Conservation (phyloP, 176 grass and related monocot genomes). For the Oryza coarctata region DNA sequence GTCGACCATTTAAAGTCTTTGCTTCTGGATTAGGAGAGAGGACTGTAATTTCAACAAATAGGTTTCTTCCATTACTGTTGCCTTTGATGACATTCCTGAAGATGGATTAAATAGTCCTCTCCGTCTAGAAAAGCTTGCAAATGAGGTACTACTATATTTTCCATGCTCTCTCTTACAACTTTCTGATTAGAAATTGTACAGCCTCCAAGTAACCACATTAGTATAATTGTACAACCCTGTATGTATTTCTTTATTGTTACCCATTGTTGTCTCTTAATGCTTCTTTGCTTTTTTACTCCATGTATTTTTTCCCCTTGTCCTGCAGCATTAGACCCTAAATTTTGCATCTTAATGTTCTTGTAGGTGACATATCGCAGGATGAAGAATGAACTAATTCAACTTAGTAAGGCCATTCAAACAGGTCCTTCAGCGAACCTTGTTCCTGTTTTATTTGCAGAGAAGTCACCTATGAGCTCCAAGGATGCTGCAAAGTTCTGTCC, state of each 20-base stretch:
- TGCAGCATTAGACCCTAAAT: constrained; percentile 10
- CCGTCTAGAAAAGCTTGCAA: constrained; percentile 92
- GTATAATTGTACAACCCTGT: neutral
- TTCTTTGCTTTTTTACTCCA: neutral
- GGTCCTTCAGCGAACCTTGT: constrained; percentile 80
- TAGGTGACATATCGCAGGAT: constrained; percentile 94
- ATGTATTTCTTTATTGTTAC: neutral
- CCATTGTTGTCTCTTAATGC: neutral
- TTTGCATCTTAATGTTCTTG: constrained; percentile 39
- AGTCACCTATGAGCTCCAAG: constrained; percentile 58
- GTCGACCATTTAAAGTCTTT: neutral
- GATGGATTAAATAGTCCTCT: constrained; percentile 94
- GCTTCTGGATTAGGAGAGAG: neutral
- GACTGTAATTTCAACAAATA: constrained; percentile 38
- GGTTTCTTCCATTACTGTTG: constrained; percentile 89
- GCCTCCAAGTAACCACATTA: neutral
- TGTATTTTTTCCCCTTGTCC: neutral
- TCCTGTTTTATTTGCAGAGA: constrained; percentile 95
- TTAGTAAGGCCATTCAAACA: constrained; percentile 69
- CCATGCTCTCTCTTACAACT: neutral
- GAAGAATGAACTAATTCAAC: constrained; percentile 93
- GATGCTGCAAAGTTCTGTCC: constrained; percentile 66
- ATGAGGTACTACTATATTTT: constrained; percentile 66
- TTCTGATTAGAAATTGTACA: constrained; percentile 13
- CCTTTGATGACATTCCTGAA: constrained; percentile 97